phyloP scores from a whole-genome alignment of 2,329 filamentous ascomycete species.

The Aspergillus transmontanensis region DNA sequence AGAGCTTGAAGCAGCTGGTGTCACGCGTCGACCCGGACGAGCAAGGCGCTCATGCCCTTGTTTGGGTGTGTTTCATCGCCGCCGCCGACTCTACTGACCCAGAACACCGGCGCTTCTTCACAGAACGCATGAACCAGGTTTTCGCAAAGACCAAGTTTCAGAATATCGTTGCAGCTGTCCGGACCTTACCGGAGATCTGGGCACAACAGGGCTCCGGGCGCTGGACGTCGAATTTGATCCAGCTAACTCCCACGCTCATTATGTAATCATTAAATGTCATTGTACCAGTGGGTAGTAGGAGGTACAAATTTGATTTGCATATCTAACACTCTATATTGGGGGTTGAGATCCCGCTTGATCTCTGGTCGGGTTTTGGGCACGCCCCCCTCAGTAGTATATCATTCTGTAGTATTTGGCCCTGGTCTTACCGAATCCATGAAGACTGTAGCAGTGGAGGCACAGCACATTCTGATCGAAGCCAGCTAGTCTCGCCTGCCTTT shows the following conservation, averaged over 20 bases:
- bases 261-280: slow-evolving; percentile 11
- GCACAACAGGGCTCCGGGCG: slow-evolving; percentile 9
- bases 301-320: too few relatives aligned
- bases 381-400: too few relatives aligned
- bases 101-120: slow-evolving; percentile 41
- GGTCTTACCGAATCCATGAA: too few relatives aligned
- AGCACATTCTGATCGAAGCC: too few relatives aligned
- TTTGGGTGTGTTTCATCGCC: slow-evolving; percentile 47
- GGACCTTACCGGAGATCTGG: slow-evolving; percentile 41
- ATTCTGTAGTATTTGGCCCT: too few relatives aligned
- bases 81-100: slow-evolving; percentile 42
- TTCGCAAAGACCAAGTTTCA: slow-evolving; percentile 40
- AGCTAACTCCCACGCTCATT: slow-evolving; percentile 16
- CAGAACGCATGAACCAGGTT: slow-evolving; percentile 29
- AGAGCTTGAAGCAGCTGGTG: slow-evolving; percentile 36
- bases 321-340: too few relatives aligned
- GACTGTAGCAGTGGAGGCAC: too few relatives aligned
- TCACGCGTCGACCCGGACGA: slow-evolving; percentile 27
- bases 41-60: slow-evolving; percentile 41
- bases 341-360: too few relatives aligned
- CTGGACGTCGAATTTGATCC: slow-evolving; percentile 22
- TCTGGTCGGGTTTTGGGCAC: too few relatives aligned
- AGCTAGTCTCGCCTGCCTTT: too few relatives aligned
- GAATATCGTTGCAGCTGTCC: slow-evolving; percentile 42
- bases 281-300: too few relatives aligned